phyloP scores from a whole-genome alignment of 2,329 filamentous ascomycete genomes.

The Blumeriella jaapii region DNA sequence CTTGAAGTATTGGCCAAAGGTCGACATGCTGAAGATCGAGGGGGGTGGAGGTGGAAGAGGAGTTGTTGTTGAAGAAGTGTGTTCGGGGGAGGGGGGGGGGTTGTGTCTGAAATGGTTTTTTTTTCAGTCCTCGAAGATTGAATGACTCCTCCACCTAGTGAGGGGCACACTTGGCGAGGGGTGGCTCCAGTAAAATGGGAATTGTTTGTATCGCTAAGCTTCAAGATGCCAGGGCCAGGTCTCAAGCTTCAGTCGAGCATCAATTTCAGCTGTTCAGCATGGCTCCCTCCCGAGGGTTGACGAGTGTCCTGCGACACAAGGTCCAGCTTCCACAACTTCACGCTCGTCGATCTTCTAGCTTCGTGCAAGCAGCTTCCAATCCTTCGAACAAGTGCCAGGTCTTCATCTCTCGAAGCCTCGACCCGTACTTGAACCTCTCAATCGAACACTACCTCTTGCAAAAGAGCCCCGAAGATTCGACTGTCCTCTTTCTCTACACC shows the following conservation, averaged over 20 bases:
- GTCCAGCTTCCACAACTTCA: not conserved
- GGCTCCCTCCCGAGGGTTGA: constrained; percentile 23
- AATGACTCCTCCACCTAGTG: no score
- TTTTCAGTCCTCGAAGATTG: constrained; percentile 16
- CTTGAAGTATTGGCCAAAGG: constrained; percentile 71
- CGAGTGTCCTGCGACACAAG: constrained; percentile 6
- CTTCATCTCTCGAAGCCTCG: constrained; percentile 55
- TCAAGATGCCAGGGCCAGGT: no score
- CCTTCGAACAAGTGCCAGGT: constrained; percentile 46
- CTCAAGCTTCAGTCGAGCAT: no score
- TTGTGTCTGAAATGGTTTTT: constrained; percentile 11
- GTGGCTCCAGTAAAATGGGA: constrained; percentile 1
- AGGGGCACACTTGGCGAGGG: constrained; percentile 1
- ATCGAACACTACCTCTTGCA: constrained; percentile 86
- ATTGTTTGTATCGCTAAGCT: not conserved
- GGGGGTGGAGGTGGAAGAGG: constrained; percentile 4
- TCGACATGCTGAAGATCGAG: constrained; percentile 53
- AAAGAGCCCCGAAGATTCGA: constrained; percentile 58
- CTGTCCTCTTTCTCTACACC: constrained; percentile 74
- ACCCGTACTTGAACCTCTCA: constrained; percentile 85
- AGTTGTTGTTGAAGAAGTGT: not conserved
- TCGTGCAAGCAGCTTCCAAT: constrained; percentile 21
- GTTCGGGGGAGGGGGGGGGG: no score
- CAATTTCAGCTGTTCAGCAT: no score
- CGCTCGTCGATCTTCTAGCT: constrained; percentile 11